Percentiles rank a stretch among this genome's conserved stretches.
These are phyloP conservation scores for Xylariales sp. DNA, from an alignment of 2,329 filamentous ascomycete species.

Conservation along the genomic window DNA sequence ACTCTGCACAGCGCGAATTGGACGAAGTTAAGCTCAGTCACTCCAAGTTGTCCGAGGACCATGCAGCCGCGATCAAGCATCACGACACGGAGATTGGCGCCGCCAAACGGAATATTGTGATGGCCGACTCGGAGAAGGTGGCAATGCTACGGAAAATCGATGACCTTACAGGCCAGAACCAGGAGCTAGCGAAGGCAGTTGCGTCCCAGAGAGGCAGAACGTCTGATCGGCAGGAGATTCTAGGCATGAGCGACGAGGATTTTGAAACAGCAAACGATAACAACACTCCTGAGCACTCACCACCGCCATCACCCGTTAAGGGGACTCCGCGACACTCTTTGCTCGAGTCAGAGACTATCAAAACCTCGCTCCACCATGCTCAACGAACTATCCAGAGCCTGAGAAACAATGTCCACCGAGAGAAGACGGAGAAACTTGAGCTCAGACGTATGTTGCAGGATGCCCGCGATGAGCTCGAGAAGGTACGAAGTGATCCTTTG, in stretches of 20 bases:
- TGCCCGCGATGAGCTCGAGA: conserved; percentile 83
- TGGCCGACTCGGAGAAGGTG: conserved; percentile 74
- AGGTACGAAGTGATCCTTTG: conserved; percentile 53
- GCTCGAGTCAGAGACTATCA: conserved; percentile 92
- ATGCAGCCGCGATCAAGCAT: conserved; percentile 69
- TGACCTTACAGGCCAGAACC: conserved; percentile 82
- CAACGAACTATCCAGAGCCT: conserved; percentile 96
- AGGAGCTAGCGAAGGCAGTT: conserved; percentile 82
- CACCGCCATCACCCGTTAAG: conserved; percentile 85
- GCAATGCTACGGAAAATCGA: conserved; percentile 80
- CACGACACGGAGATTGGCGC: conserved; percentile 85
- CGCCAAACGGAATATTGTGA: conserved; percentile 72
- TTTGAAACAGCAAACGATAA: conserved; percentile 63
- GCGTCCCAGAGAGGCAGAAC: conserved; percentile 66
- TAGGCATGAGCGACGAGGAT: conserved; percentile 56
- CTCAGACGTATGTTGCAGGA: conserved; percentile 93
- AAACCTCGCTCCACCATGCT: conserved; percentile 88
- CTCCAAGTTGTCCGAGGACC: conserved; percentile 76
- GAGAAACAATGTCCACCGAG: conserved; percentile 89
- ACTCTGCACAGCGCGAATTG: conserved; percentile 72
- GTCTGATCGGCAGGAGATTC: conserved; percentile 58
- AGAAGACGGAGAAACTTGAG: conserved; percentile 98
- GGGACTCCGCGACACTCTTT: conserved; percentile 84
- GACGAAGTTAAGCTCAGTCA: conserved; percentile 83
- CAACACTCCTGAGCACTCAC: conserved; percentile 81